Evolutionary conservation across 2,329 filamentous ascomycete genomes (phyloP).

Genomic region (Magnaporthales sp.): DNA sequence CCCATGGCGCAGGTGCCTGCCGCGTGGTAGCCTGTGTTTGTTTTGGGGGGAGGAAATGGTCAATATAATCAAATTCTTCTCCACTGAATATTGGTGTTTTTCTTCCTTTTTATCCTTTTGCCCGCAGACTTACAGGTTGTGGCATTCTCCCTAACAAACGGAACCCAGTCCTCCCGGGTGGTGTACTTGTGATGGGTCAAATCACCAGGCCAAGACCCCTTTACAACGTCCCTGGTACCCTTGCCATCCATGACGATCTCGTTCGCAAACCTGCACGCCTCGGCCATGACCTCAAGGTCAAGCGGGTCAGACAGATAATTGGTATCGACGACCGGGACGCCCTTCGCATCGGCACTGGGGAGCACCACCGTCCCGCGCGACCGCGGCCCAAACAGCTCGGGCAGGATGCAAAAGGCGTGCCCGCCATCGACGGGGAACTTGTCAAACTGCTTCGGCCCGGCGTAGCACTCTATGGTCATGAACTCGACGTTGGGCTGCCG

Average conservation of each 20-base stretch:
- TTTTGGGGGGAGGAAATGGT: background rate
- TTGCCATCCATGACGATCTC: constrained; percentile 49
- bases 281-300: constrained; percentile 47
- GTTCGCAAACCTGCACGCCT: constrained; percentile 46
- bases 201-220: constrained; percentile 28
- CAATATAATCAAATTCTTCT: constrained; percentile 4
- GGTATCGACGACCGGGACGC: constrained; percentile 49
- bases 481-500: constrained; percentile 54
- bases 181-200: background rate
- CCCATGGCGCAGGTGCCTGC: constrained; percentile 46
- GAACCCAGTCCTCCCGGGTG: background rate
- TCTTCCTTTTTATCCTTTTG: background rate
- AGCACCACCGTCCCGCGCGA: constrained; percentile 46
- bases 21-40: constrained; percentile 24
- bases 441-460: background rate
- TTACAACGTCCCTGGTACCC: constrained; percentile 45
- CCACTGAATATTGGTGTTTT: too few species aligned
- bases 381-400: constrained; percentile 32
- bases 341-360: constrained; percentile 45
- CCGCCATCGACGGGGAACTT: background rate
- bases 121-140: background rate
- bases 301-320: constrained; percentile 50
- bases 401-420: constrained; percentile 30
- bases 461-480: constrained; percentile 15
- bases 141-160: background rate